Base-by-base conservation (phyloP, 2,329 filamentous ascomycete species). In the Phymatotrichopsis omnivora region DNA sequence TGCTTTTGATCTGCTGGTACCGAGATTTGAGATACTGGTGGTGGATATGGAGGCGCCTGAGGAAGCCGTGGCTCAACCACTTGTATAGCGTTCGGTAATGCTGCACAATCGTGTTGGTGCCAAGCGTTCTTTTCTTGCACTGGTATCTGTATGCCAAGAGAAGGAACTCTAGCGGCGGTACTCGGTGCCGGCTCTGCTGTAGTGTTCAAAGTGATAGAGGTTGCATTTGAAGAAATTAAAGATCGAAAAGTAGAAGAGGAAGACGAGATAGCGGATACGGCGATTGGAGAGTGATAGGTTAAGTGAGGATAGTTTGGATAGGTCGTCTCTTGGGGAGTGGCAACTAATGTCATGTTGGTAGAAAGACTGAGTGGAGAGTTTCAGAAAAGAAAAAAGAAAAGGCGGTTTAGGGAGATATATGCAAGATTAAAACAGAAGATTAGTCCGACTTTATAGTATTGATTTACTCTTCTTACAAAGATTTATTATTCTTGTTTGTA, bases 221-320 rank as follows among this genome's bases (percentile, higher is more conserved):
- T 78, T 50, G 80, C 78, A 58, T 81, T 76, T 42, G 82, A 84
- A 52, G 83, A 85, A 47, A 81, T 76, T 57, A 42, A 41, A 36
- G 50, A 55, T 33, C 47, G 47, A 28, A 46, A 44, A 14, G 52
- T 48, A 11, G 49, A 50, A 27, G 35, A 28, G 7, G 49, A 52
- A 3, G 49, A 54, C 7, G 49, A 51, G 31, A 45, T 36, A 19
- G 48, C 40, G 12, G 51, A 53, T 17, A 41, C 36, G 20, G 28
- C 6, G 20, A 20, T 38, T 10, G 35, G 35, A 20, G 35, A 38
- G 35, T 38, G 28, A 44, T 48, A 52, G 12, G 47, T 17, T 30
- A 47, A 51, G 28, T 44, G 39, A 38, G 38, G 33, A 37, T 47
- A 43, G 33, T 44, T 36, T 28, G 35, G 46, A 40, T 38, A 39